Evolutionary conservation across 2,329 filamentous ascomycete species (phyloP), one percentile per base, ranked within the genome.

Genomic region (Metarhizium anisopliae): DNA sequence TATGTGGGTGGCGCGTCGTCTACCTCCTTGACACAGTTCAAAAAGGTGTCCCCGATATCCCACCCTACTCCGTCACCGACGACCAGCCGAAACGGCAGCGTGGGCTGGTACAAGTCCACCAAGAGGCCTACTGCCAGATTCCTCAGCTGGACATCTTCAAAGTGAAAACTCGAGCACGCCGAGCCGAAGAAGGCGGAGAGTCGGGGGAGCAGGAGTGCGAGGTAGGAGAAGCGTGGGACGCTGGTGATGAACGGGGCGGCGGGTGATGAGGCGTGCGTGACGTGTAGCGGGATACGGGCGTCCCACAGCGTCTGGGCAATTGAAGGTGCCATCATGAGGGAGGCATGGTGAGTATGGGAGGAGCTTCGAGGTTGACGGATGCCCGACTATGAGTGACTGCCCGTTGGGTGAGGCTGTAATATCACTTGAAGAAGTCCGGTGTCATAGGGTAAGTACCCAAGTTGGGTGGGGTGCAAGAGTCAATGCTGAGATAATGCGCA

Each of bases 11-110:
- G 40, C 10, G 14, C 6, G 14, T 18, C 11, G 42, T 10, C 3
- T 56, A 79, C 79, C 73, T 86, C 83, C 67, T 86, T 86, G 59
- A 80, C 81, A 56, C 78, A 78, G 67, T 86, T 86, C 55, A 85
- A 74, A 61, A 85, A 86, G 0, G 82, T 84, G 65, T 84, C 81
- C 47, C 71, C 75, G 51, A 83, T 82, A 61, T 84, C 81, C 81
- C 81, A 84, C 51, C 76, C 77, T 36, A 76, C 64, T 18, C 80
- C 81, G 56, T 82, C 79, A 54, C 72, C 70, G 30, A 83, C 80
- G 16, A 74, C 75, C 51, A 84, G 69, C 13, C 73, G 72, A 80
- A 81, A 84, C 1, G 81, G 81, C 53, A 81, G 65, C 11, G 64
- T 55, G 0, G 80, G 80, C 61, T 74, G 77, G 66, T 84, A 84